A percentile compares a stretch with the other conserved stretches of the same genome.
Conservation (phyloP, 202 grass and related monocot genomes). For the Saccharum hybrid region DNA sequence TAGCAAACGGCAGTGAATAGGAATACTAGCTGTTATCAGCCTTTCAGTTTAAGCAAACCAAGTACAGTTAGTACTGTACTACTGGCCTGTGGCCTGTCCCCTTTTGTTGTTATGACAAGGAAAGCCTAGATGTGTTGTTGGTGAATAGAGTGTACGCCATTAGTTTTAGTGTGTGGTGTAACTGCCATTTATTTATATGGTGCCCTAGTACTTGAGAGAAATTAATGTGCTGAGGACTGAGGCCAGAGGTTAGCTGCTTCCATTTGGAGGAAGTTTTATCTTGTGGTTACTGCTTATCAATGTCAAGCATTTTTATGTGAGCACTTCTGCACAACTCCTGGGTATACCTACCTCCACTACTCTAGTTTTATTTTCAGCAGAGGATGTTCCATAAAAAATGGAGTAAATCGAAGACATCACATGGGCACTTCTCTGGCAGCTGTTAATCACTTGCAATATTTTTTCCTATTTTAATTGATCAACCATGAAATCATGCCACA, state of each 20-base stretch:
- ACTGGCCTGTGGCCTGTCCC: neutral
- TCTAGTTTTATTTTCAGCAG: conserved; percentile 29
- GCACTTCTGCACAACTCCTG: conserved; percentile 31
- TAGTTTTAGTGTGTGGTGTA: conserved; percentile 38
- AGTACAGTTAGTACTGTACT: conserved; percentile 45
- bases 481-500: conserved; percentile 25
- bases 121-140: conserved; percentile 17
- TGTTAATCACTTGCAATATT: conserved; percentile 35
- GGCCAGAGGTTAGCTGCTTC: neutral
- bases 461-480: conserved; percentile 21
- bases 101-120: conserved; percentile 26
- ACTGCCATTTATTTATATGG: conserved; percentile 19
- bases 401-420: conserved; percentile 7
- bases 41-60: conserved; percentile 45
- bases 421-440: neutral
- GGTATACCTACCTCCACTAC: conserved; percentile 3
- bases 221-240: conserved; percentile 9
- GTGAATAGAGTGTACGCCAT: conserved; percentile 23
- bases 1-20: conserved; percentile 15
- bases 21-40: neutral
- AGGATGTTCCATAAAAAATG: conserved; percentile 15
- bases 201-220: neutral
- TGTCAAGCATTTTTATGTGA: conserved; percentile 25
- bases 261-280: neutral
- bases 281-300: conserved; percentile 14